These are phyloP conservation scores for Cochlearia excelsa DNA, from an alignment of 345 rosid species.

Conservation along the genomic window DNA sequence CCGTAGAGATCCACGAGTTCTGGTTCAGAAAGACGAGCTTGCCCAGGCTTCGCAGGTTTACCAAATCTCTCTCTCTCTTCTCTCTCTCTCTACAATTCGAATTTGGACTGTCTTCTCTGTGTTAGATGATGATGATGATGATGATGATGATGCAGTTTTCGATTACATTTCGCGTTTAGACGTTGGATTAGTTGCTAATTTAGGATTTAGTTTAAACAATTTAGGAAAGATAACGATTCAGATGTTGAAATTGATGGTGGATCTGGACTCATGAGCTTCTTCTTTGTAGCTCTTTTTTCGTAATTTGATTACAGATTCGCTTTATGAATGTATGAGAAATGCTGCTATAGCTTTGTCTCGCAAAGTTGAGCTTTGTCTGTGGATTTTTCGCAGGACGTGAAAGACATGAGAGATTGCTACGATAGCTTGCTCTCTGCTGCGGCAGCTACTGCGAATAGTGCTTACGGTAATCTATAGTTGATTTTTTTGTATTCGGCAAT, in stretches of 20 bases:
- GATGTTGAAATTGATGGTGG: conserved; percentile 14
- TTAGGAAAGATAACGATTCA: conserved; percentile 21
- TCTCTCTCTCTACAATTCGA: conserved; percentile 10
- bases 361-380: conserved; percentile 9
- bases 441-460: conserved; percentile 91
- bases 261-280: conserved; percentile 23
- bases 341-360: background rate
- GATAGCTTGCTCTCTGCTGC: conserved; percentile 92
- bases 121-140: background rate
- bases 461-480: conserved; percentile 52
- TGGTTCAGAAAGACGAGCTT: conserved; percentile 61
- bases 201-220: conserved; percentile 1
- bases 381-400: conserved; percentile 55
- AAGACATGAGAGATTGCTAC: conserved; percentile 86
- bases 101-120: conserved; percentile 15
- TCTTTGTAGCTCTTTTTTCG: background rate
- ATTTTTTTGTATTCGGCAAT: conserved; percentile 1
- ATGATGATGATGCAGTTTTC: conserved; percentile 1
- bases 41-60: conserved; percentile 76
- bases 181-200: conserved; percentile 6
- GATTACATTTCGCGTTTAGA: background rate
- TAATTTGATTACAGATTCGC: background rate
- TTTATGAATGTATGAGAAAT: background rate
- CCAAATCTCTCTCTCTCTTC: background rate
- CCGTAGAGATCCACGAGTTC: conserved; percentile 49